Base-by-base conservation (phyloP, 805 yeast genomes). In the Saccharomycopsis synnaedendra region DNA sequence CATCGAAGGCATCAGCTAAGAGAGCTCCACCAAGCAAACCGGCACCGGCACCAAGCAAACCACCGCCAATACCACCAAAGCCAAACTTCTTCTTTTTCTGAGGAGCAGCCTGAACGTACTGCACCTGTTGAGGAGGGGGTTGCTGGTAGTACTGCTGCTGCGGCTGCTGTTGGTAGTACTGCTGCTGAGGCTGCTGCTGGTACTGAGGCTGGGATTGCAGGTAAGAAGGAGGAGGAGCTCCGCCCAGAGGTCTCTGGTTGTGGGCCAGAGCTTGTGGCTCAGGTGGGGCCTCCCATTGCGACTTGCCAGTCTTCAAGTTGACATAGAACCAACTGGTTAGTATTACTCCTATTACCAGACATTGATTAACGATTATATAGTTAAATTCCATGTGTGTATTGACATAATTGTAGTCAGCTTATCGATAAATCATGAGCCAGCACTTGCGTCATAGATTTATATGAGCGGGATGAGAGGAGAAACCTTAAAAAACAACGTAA, bases 221-320 rank as follows among this genome's bases (percentile, higher is more conserved):
- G 5, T 9, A 34, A 31, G 32, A 32, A 33, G 39, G 39, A 8
- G 48, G 44, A 30, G 19, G 41, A 27, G 42, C 36, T 28, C 27
- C 19, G 27, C 10, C 36, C 19, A 32, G 39, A 43, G 37, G 43
- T 48, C 28, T 36, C 46, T 3, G 32, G 33, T 11, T 39, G 8
- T 33, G 53, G 6, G 41, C 35, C n/a, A 42, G 42, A 8, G 49
- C 37, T 10, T 46, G 49, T 5, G 46, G 49, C 11, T 34, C 44
- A 39, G 51, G 50, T 10, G 96, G 97, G 9, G 80, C 77, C 46
- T 85, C 95, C 97, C 97, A 90, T 63, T 88, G 96, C 0, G 96
- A 85, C 55, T 76, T 68, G 51, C 84, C 82, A 9, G 85, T 75
- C 10, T 70, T 58, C 54, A 84, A 65, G 56, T 87, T 70, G n/a